Evolutionary conservation across 1,139 yeast species (phyloP).

Genomic region (Hyphopichia burtonii): DNA sequence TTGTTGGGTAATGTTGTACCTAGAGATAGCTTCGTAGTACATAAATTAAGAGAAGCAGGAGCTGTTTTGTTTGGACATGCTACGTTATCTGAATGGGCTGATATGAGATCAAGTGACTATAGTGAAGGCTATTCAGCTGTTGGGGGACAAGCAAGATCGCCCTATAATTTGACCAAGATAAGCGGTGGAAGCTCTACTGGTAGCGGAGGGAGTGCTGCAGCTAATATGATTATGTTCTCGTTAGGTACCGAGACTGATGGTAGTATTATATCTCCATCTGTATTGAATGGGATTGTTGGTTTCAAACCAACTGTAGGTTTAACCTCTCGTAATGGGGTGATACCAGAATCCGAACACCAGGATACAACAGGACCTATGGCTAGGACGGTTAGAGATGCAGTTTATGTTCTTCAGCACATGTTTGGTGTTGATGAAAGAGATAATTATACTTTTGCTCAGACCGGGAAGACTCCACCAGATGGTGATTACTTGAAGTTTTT

Average conservation of each 20-base stretch:
- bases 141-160: conserved; percentile 21
- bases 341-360: conserved; percentile 22
- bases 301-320: conserved; percentile 21
- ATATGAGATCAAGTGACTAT: conserved; percentile 18
- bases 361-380: conserved; percentile 20
- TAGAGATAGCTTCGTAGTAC: conserved; percentile 19
- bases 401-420: conserved; percentile 20
- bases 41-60: conserved; percentile 18
- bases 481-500: conserved; percentile 18
- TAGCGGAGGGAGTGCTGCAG: conserved; percentile 17
- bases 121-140: conserved; percentile 22
- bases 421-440: conserved; percentile 20
- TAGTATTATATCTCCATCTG: conserved; percentile 19
- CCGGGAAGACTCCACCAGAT: conserved; percentile 18
- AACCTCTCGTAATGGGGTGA: conserved; percentile 19
- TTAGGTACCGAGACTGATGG: conserved; percentile 22
- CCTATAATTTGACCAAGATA: conserved; percentile 17
- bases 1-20: conserved; percentile 21
- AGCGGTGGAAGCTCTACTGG: conserved; percentile 22
- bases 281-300: conserved; percentile 18
- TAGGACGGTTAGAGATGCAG: conserved; percentile 20
- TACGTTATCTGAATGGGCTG: conserved; percentile 22
- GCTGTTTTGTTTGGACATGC: conserved; percentile 23
- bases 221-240: conserved; percentile 18
- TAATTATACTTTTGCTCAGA: conserved; percentile 15